phyloP scores from a whole-genome alignment of 2,329 filamentous ascomycete genomes.

The Didymella glomerata region DNA sequence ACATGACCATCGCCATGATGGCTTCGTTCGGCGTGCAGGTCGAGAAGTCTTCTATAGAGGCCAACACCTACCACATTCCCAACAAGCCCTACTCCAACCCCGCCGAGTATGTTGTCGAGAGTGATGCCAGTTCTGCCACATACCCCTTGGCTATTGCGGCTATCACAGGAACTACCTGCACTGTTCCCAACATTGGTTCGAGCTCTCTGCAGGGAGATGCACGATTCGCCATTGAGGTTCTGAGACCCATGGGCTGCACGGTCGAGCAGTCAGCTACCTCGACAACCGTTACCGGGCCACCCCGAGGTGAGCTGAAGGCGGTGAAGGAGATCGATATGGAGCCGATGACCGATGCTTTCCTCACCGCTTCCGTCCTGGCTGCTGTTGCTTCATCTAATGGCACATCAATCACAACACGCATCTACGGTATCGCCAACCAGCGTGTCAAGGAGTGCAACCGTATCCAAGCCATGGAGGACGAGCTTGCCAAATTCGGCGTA shows the following conservation, averaged over 20 bases:
- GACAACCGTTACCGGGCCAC: slow-evolving; percentile 92
- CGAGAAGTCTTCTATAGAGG: slow-evolving; percentile 75
- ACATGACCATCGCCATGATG: slow-evolving; percentile 99
- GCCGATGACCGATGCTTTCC: slow-evolving; percentile 97
- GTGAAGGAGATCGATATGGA: slow-evolving; percentile 94
- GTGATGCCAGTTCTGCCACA: slow-evolving; percentile 96
- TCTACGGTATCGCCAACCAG: slow-evolving; percentile 95
- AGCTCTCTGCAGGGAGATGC: slow-evolving; percentile 93
- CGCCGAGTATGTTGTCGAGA: slow-evolving; percentile 87
- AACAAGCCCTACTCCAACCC: slow-evolving; percentile 85
- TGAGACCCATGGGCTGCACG: slow-evolving; percentile 90
- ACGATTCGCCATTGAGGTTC: slow-evolving; percentile 87
- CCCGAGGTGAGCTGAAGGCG: slow-evolving; percentile 74
- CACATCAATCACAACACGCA: slow-evolving; percentile 72
- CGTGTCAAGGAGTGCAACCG: slow-evolving; percentile 98
- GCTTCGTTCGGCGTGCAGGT: slow-evolving; percentile 85
- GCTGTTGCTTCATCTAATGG: slow-evolving; percentile 81
- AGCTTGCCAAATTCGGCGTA: slow-evolving; percentile 93
- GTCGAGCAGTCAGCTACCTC: slow-evolving; percentile 85
- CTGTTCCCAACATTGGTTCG: slow-evolving; percentile 94
- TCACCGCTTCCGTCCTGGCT: slow-evolving; percentile 91
- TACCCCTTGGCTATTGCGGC: slow-evolving; percentile 94
- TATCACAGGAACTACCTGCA: slow-evolving; percentile 94
- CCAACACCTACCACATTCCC: slow-evolving; percentile 93
- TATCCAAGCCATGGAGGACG: slow-evolving; percentile 92